Percentiles rank a stretch among this genome's conserved stretches.
phyloP scores from a whole-genome alignment of 495 filamentous ascomycete species.

The Aspergillus diversus region DNA sequence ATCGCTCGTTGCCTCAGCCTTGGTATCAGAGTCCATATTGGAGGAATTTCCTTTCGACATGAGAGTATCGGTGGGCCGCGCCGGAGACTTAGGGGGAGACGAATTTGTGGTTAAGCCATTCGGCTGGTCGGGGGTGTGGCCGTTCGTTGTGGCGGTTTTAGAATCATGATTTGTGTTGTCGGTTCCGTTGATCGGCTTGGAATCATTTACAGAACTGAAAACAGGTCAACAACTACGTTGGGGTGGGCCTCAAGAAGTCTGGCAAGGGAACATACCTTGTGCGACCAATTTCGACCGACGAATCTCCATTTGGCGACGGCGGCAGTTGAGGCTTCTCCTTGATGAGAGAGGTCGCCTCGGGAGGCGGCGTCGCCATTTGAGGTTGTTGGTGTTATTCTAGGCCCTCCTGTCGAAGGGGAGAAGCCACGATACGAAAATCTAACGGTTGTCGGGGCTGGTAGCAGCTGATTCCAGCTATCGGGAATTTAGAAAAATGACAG shows the following conservation, averaged over 20 bases:
- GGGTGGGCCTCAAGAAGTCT: background rate
- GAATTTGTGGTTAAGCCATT: conserved; percentile 38
- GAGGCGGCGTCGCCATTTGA: conserved; percentile 55
- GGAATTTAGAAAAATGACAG: conserved; percentile 27
- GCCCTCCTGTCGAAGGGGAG: conserved; percentile 24
- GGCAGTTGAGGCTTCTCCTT: conserved; percentile 54
- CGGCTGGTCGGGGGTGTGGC: conserved; percentile 29
- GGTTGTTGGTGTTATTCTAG: conserved; percentile 23
- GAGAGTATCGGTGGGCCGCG: conserved; percentile 17
- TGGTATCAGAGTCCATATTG: conserved; percentile 20
- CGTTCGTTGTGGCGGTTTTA: conserved; percentile 35
- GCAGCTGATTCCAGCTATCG: conserved; percentile 28
- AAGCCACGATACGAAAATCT: conserved; percentile 33
- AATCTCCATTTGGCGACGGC: conserved; percentile 43
- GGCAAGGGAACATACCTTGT: conserved; percentile 33
- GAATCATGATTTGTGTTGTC: conserved; percentile 18
- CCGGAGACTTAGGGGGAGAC: conserved; percentile 42
- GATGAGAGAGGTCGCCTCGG: conserved; percentile 42
- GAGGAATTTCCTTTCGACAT: conserved; percentile 21
- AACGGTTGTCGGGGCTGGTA: conserved; percentile 22
- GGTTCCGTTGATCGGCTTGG: conserved; percentile 27
- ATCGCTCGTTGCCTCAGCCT: conserved; percentile 12
- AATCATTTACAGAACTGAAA: conserved; percentile 24
- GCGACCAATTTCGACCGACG: conserved; percentile 35
- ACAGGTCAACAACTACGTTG: conserved; percentile 23